Evolutionary conservation across 441 rosid genomes (phyloP).

Genomic region (Euphorbia schlechtendalii): DNA sequence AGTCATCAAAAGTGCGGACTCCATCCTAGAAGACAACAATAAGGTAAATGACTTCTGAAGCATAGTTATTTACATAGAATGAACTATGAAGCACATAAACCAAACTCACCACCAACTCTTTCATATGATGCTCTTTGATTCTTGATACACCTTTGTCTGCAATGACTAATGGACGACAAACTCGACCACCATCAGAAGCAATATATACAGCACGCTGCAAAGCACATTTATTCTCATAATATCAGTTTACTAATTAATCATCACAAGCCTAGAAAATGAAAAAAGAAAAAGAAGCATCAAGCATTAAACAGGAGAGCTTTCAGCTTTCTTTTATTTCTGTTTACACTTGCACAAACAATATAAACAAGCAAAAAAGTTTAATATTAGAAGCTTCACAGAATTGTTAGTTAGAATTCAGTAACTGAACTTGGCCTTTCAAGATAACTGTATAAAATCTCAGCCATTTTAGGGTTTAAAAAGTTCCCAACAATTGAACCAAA

Average conservation of each 20-base stretch:
- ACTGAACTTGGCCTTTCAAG: too few relatives aligned
- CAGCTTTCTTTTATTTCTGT: neutral
- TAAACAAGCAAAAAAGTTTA: neutral
- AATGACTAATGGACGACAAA: constrained; percentile 98
- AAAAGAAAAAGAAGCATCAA: too few relatives aligned
- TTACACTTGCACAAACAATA: neutral
- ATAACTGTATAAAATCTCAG: too few relatives aligned
- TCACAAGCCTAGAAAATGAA: too few relatives aligned
- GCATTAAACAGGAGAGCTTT: neutral
- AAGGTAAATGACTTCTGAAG: constrained; percentile 22
- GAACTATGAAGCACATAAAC: constrained; percentile 20
- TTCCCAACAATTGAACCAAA: too few relatives aligned
- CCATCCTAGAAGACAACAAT: constrained; percentile 55
- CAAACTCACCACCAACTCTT: constrained; percentile 66
- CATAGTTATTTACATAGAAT: constrained; percentile 13
- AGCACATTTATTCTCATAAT: too few relatives aligned
- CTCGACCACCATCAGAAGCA: constrained; percentile 99
- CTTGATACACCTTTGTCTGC: constrained; percentile 93
- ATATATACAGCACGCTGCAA: constrained; percentile 75
- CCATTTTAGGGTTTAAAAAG: too few relatives aligned
- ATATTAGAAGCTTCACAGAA: neutral
- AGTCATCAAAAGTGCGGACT: constrained; percentile 81
- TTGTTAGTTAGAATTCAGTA: too few relatives aligned
- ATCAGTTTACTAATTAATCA: too few relatives aligned
- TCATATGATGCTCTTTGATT: constrained; percentile 88